Evolutionary conservation across 805 yeast genomes (phyloP), one percentile per base, ranked within the genome.

Genomic region (Candida easanensis): DNA sequence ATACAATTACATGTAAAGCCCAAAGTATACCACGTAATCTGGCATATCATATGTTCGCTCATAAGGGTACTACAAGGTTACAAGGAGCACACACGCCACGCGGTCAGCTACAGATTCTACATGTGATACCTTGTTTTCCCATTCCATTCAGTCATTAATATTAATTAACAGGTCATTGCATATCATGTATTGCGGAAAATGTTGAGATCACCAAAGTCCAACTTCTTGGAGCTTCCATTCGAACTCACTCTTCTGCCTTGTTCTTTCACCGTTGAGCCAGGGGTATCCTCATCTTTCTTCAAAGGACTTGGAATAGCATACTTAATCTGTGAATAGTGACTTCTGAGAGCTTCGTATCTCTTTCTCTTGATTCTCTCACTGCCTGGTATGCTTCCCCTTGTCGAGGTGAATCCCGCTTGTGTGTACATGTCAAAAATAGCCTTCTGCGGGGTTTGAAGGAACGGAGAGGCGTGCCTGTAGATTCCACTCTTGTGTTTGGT

Each of bases 231-330:
- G n/a, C 45, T 40, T 19, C 42, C 41, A 11, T 40, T 33, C 3
- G 44, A 27, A 4, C 32, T 9, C 6, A 33, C 23, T 18, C 42
- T 38, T 17, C 20, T 15, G 15, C 23, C 19, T 5, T 6, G 5
- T 6, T 18, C 32, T 19, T 18, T 13, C 19, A 30, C 32, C 3
- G 27, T 33, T 10, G 31, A 16, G 30, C 15, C 30, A 9, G 30
- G 30, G 14, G 30, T 26, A n/a, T 8, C 16, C 11, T 2, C 28
- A 7, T n/a, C 33, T 11, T 19, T 9, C 32, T 49, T 46, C 17
- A 65, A 36, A 5, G 73, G 73, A 46, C 70, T 65, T 18, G 72
- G 73, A 9, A 67, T 61, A 1, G 68, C 68, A 19, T 47, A 46
- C 23, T 63, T 61, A 3, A 64, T 60, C 38, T 60, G 60, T 13